phyloP scores from a whole-genome alignment of 2,329 filamentous ascomycete species.

The Peltaster fructicola region DNA sequence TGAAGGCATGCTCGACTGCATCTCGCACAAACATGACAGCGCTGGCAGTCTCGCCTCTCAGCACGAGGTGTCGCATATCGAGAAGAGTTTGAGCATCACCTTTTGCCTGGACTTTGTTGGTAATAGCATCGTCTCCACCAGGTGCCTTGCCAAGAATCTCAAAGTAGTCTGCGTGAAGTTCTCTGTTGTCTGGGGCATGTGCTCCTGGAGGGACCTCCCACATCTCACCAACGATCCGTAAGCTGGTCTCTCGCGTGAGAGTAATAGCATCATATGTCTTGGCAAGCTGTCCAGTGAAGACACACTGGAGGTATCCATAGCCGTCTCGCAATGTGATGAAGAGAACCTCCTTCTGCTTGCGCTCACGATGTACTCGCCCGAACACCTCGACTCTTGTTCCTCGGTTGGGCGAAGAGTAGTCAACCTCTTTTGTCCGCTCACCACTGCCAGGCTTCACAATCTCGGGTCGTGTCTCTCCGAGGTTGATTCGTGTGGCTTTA shows the following conservation, averaged over 20 bases:
- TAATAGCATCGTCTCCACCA: conserved; percentile 78
- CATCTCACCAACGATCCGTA: conserved; percentile 72
- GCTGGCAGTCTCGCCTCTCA: conserved; percentile 71
- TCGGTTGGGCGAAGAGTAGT: conserved; percentile 36
- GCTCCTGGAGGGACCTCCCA: conserved; percentile 60
- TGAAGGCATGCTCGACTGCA: conserved; percentile 64
- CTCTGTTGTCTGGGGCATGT: conserved; percentile 65
- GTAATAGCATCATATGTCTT: conserved; percentile 85
- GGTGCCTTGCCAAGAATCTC: conserved; percentile 59
- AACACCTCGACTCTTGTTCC: conserved; percentile 64
- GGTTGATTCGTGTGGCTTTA: conserved; percentile 54
- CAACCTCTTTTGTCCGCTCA: conserved; percentile 29
- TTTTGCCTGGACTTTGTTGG: conserved; percentile 57
- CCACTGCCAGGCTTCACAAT: conserved; percentile 37
- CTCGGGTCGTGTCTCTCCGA: conserved; percentile 50
- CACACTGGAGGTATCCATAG: conserved; percentile 69
- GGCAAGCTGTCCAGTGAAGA: conserved; percentile 63
- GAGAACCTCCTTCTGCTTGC: conserved; percentile 66
- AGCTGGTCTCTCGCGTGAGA: conserved; percentile 71
- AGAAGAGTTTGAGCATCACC: conserved; percentile 56
- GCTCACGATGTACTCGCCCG: conserved; percentile 66
- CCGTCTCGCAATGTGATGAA: conserved; percentile 80
- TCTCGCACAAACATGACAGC: conserved; percentile 76
- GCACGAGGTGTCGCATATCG: conserved; percentile 66
- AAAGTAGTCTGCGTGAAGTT: conserved; percentile 83